These are phyloP conservation scores for Aciculosporium take DNA, from an alignment of 2,329 filamentous ascomycete genomes.

Conservation along the genomic window DNA sequence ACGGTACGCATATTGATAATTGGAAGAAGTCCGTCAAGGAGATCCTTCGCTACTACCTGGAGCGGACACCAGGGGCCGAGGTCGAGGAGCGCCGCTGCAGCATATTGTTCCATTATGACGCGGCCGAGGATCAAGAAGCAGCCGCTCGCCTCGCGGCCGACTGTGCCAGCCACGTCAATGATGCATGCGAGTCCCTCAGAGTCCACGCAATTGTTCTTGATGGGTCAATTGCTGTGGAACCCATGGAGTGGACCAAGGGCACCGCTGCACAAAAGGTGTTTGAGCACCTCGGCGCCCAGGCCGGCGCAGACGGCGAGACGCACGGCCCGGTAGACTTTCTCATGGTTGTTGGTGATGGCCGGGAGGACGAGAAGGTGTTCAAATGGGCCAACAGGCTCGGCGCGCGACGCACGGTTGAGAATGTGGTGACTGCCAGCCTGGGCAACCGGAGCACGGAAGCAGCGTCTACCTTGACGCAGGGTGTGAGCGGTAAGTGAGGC, in stretches of 20 bases:
- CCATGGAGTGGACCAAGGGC: conserved; percentile 74
- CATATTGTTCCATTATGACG: conserved; percentile 79
- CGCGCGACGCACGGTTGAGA: conserved; percentile 41
- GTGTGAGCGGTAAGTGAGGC: conserved; percentile 62
- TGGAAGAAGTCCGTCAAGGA: conserved; percentile 78
- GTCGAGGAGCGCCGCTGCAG: conserved; percentile 89
- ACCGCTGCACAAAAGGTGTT: conserved; percentile 68
- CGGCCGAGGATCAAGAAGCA: conserved; percentile 59
- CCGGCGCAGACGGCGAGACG: conserved; percentile 16
- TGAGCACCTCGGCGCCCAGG: conserved; percentile 34
- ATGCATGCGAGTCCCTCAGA: conserved; percentile 69
- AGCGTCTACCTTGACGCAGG: conserved; percentile 71
- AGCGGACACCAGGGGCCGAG: conserved; percentile 75
- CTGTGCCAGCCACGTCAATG: conserved; percentile 89
- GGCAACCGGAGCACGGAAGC: conserved; percentile 83
- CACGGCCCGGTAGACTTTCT: conserved; percentile 60
- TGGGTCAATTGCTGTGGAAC: conserved; percentile 70
- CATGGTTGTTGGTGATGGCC: conserved; percentile 77
- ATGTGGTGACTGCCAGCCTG: conserved; percentile 75
- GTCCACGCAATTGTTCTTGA: conserved; percentile 75
- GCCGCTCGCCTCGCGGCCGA: conserved; percentile 73
- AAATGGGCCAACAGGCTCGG: conserved; percentile 77
- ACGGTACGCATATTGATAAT: conserved; percentile 50
- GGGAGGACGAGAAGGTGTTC: conserved; percentile 89
- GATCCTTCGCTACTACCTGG: conserved; percentile 79